Evolutionary conservation across 768 basidiomycete species (phyloP), one percentile per base, ranked within the genome.

Genomic region (Rickenella mellea): DNA sequence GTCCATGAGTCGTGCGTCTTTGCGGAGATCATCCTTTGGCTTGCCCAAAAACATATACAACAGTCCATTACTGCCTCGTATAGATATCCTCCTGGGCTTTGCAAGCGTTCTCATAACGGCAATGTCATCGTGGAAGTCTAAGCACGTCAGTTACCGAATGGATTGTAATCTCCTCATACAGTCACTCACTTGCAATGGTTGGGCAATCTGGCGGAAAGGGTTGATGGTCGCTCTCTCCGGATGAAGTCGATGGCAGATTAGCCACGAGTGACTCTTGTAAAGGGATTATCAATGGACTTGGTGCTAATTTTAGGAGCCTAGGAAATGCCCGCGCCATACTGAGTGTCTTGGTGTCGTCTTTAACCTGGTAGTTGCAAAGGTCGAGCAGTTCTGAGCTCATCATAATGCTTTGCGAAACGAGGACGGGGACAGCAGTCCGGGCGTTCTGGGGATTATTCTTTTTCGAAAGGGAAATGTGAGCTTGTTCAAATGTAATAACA

Each of bases 1-100:
- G 55, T 98, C 96, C 94, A 98, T 98, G 41, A 99, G 61, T 5
- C 96, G 76, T 0, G 92, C 93, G 54, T 99, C 96, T 66, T 99
- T 99, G 28, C 96, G 75, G 25, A 99, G 69, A 62, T 99, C 96
- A 57, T 99, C 96, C 60, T 91, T 90, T 6, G 94, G 94, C 59
- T 99, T 99, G 40, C 88, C 89, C 6, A 99, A 70, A 68, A 98
- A 97, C 63, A 79, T 81, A 65, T 97, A 97, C 9, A 64, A 66
- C 44, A 80, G 76, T 1, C 91, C 91, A 54, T 98, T 78, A 49
- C 77, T 82, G 1, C 89, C 93, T 22, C 64, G 65, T 37, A 98
- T 83, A 1, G 80, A 81, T 46, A 99, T 76, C 62, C 94, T 96
- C 51, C 90, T 80, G 5, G 96, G 96, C 54, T 78, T 84, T 22